Evolutionary conservation across 768 basidiomycete genomes (phyloP).

Genomic region (Floccularia luteovirens): DNA sequence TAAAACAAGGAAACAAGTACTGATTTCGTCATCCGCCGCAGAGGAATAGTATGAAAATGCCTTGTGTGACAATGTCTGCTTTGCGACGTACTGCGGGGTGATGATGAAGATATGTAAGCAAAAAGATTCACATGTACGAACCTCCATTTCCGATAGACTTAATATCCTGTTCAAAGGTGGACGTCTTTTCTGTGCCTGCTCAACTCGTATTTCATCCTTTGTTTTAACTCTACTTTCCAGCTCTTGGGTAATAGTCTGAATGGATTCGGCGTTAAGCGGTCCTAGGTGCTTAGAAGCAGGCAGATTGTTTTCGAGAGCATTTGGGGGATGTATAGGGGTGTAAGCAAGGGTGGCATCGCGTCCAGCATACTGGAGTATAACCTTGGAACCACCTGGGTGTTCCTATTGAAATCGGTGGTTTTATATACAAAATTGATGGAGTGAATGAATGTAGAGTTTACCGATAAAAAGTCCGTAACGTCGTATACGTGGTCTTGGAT

Average conservation of each 20-base stretch:
- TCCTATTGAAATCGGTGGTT: slow-evolving; percentile 28
- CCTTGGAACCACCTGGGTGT: slow-evolving; percentile 76
- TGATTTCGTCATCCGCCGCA: slow-evolving; percentile 77
- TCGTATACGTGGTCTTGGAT: slow-evolving; percentile 79
- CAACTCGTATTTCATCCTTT: slow-evolving; percentile 64
- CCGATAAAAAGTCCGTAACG: slow-evolving; percentile 72
- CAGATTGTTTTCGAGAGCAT: slow-evolving; percentile 68
- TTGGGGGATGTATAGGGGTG: slow-evolving; percentile 80
- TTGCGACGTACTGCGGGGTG: slow-evolving; percentile 53
- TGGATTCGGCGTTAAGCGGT: slow-evolving; percentile 40
- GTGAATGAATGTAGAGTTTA: slow-evolving; percentile 16
- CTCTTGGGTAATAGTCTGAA: slow-evolving; percentile 24
- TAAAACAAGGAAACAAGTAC: slow-evolving; percentile 33
- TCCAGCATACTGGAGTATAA: slow-evolving; percentile 82
- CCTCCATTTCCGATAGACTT: slow-evolving; percentile 80
- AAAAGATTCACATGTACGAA: slow-evolving; percentile 14
- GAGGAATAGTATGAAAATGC: slow-evolving; percentile 84
- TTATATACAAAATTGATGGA: slow-evolving; percentile 2
- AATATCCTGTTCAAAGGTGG: slow-evolving; percentile 67
- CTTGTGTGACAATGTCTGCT: slow-evolving; percentile 61
- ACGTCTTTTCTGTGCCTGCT: slow-evolving; percentile 48
- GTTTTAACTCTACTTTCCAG: slow-evolving; percentile 42
- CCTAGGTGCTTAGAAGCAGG: slow-evolving; percentile 70
- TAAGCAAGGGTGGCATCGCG: slow-evolving; percentile 75
- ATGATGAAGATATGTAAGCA: slow-evolving; percentile 1